Percentiles rank a stretch among this genome's conserved stretches.
These are phyloP conservation scores for Fusarium papillatum DNA, from an alignment of 2,329 filamentous ascomycete genomes.

Conservation along the genomic window DNA sequence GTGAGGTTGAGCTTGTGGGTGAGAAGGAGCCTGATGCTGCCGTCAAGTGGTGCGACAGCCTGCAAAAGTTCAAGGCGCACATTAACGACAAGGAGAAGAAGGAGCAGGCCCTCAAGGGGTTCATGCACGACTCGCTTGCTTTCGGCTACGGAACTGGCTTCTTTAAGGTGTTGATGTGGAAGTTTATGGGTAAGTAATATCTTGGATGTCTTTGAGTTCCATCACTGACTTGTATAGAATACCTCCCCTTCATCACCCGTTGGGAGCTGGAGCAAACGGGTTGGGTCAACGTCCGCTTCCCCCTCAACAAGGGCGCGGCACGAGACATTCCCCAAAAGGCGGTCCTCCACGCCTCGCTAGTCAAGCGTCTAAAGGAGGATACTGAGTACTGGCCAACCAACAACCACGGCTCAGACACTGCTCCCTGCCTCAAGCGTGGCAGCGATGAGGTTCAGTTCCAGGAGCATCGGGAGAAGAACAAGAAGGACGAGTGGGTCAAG, in stretches of 20 bases:
- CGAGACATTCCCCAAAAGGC: constrained; percentile 57
- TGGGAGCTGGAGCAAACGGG: constrained; percentile 52
- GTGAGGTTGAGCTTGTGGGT: constrained; percentile 58
- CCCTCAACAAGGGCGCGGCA: constrained; percentile 51
- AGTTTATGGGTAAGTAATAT: constrained; percentile 54
- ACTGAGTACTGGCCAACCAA: constrained; percentile 47
- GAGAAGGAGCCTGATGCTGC: constrained; percentile 45
- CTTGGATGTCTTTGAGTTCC: accelerated
- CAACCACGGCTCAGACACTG: constrained; percentile 48
- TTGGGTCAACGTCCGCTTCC: constrained; percentile 53
- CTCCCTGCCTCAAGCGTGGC: constrained; percentile 48
- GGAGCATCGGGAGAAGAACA: background rate
- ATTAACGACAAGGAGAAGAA: constrained; percentile 48
- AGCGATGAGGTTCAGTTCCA: constrained; percentile 11
- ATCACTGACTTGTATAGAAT: constrained; percentile 46
- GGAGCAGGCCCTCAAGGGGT: constrained; percentile 47
- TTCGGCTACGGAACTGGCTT: constrained; percentile 54
- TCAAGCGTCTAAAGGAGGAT: constrained; percentile 50
- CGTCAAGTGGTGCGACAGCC: constrained; percentile 51
- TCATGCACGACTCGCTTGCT: constrained; percentile 55
- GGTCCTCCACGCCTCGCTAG: constrained; percentile 53
- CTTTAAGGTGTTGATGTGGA: constrained; percentile 57
- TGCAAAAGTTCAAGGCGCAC: constrained; percentile 48
- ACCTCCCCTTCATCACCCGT: constrained; percentile 54
- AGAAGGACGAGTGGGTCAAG: background rate